phyloP scores from a whole-genome alignment of 371 early-diverging fungal genomes.

The Apophysomyces trapeziformis region DNA sequence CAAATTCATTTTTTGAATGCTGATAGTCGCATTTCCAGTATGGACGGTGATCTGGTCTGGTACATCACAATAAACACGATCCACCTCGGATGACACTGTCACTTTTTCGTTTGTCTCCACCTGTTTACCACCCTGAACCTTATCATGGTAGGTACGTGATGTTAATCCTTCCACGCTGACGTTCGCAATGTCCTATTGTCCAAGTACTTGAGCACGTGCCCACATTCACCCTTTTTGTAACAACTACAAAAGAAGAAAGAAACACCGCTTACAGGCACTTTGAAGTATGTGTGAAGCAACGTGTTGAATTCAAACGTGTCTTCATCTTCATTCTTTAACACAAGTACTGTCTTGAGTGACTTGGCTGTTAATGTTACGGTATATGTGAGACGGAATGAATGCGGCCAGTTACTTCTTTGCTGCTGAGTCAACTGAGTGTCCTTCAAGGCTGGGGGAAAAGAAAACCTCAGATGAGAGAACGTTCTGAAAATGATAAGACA shows the following conservation, averaged over 20 bases:
- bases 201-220: background rate
- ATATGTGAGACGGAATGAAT: slow-evolving; percentile 79
- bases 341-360: slow-evolving; percentile 69
- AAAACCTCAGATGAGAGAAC: background rate
- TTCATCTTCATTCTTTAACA: slow-evolving; percentile 73
- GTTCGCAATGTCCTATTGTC: slow-evolving; percentile 58
- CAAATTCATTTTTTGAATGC: slow-evolving; percentile 62
- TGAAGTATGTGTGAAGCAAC: slow-evolving; percentile 91
- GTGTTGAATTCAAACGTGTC: slow-evolving; percentile 81
- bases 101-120: slow-evolving; percentile 53
- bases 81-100: slow-evolving; percentile 69
- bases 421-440: slow-evolving; percentile 64
- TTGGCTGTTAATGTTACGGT: slow-evolving; percentile 76
- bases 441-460: slow-evolving; percentile 49
- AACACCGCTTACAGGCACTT: slow-evolving; percentile 59
- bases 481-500: background rate
- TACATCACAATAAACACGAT: slow-evolving; percentile 77
- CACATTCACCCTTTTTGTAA: background rate
- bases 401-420: slow-evolving; percentile 64
- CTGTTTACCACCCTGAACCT: slow-evolving; percentile 55
- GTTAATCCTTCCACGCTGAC: slow-evolving; percentile 68
- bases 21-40: slow-evolving; percentile 46
- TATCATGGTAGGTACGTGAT: slow-evolving; percentile 71
- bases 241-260: background rate
- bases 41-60: slow-evolving; percentile 56